Conservation (phyloP, 257 asterid genomes). For the Buddleja alternifolia region DNA sequence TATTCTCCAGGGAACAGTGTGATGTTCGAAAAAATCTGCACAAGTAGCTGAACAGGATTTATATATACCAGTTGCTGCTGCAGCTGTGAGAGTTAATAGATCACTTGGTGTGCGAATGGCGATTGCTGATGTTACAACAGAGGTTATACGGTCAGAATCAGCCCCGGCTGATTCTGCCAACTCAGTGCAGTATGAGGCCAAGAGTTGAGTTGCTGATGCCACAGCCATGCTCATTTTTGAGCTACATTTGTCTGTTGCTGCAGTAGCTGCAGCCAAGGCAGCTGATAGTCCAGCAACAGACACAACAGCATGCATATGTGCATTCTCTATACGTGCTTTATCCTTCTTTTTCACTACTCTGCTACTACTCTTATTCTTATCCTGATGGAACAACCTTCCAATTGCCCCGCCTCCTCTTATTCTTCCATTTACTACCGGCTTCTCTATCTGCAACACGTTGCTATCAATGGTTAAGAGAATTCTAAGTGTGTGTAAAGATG, state of each 20-base stretch:
- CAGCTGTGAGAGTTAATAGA: constrained; percentile 78
- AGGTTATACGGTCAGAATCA: constrained; percentile 56
- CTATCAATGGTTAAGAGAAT: constrained; percentile 12
- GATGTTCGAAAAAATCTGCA: too few species aligned
- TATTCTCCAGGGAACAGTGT: background rate
- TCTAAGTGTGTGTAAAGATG: background rate
- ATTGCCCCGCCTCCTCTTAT: constrained; percentile 44
- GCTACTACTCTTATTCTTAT: constrained; percentile 37
- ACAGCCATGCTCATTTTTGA: constrained; percentile 67
- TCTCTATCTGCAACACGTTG: constrained; percentile 40
- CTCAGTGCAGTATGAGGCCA: constrained; percentile 84
- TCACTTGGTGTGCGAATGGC: constrained; percentile 70
- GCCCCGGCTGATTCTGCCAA: constrained; percentile 78
- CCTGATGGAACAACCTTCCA: constrained; percentile 69
- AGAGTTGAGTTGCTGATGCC: constrained; percentile 79
- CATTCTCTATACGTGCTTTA: constrained; percentile 68
- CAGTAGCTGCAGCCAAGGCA: constrained; percentile 65
- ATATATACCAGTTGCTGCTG: constrained; percentile 83
- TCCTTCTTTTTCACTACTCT: constrained; percentile 65
- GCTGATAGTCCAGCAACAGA: constrained; percentile 89
- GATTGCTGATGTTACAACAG: constrained; percentile 68
- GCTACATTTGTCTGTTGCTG: constrained; percentile 47
- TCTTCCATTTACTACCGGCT: constrained; percentile 33
- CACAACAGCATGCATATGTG: constrained; percentile 62
- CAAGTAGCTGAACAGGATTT: too few species aligned